Evolutionary conservation across 179 eudicot species (phyloP), one percentile per base, ranked within the genome.

Genomic region (Amaranthus tricolor): DNA sequence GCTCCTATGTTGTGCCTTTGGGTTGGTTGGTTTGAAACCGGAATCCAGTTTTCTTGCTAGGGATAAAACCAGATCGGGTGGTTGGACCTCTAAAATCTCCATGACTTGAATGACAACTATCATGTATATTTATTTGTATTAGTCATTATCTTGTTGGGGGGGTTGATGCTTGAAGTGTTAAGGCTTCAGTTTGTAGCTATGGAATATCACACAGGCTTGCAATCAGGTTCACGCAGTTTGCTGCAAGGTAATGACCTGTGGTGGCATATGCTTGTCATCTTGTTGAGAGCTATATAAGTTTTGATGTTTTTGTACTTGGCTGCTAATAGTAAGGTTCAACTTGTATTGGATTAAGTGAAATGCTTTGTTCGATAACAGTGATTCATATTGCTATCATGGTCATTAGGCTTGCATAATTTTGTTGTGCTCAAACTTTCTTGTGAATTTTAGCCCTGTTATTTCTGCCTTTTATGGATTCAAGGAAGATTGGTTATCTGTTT

Each of bases 231-330:
- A 58, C 62, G 62, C 66, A 24, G 56, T 73, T 71, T 74, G 78
- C 78, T 71, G 76, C 74, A 84, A 81, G 84, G 86, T 84, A 81
- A 81, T 81, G 71, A 73, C 84, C 81, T 78, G 50, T 68, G 80
- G 76, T 68, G 82, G 82, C 80, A 75, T 76, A 66, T 71, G 61
- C 82, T 77, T 74, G 17, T 71, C 16, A 73, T 75, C 73, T 73
- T 81, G 70, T 75, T 76, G 50, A 68, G 68, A 66, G 71, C 52
- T 72, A 15, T 76, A 21, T n/a, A 56, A 59, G 71, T 55, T 58
- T 61, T 63, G 65, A 49, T 24, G 10, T 6, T 57, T 14, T 8
- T 68, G 68, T 52, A 43, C 20, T 54, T 54, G 57, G 53, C 48
- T 72, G 9, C 12, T 40, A 31, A 56, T 47, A 3, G 44, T 8